A percentile compares a stretch with the other conserved stretches of the same genome.
phyloP scores from a whole-genome alignment of 192 early-diverging fungal genomes.

The Diversispora epigaea region DNA sequence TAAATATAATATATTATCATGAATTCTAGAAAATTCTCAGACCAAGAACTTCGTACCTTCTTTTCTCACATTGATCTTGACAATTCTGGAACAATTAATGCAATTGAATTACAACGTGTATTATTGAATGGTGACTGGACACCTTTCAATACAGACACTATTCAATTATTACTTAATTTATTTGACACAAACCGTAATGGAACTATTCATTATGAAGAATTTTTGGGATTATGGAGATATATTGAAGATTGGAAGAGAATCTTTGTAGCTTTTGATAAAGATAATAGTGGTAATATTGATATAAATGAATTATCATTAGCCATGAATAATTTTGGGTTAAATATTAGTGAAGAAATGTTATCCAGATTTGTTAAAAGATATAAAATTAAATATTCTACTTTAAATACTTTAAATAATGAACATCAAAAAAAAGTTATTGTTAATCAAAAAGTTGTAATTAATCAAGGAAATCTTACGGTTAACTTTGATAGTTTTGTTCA shows the following conservation, averaged over 20 bases:
- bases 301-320: slow-evolving; percentile 67
- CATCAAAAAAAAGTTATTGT: too few species aligned
- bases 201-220: slow-evolving; percentile 74
- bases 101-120: slow-evolving; percentile 1
- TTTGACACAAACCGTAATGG: slow-evolving; percentile 75
- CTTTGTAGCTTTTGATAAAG: slow-evolving; percentile 74
- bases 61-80: background rate
- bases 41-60: background rate
- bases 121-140: slow-evolving; percentile 60
- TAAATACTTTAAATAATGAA: too few species aligned
- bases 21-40: background rate
- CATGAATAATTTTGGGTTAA: slow-evolving; percentile 71
- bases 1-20: background rate
- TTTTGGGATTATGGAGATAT: slow-evolving; percentile 72
- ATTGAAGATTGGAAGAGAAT: slow-evolving; percentile 83
- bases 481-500: slow-evolving; percentile 69
- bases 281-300: slow-evolving; percentile 74
- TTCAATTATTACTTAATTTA: slow-evolving; percentile 73
- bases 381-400: too few species aligned
- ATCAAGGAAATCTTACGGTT: slow-evolving; percentile 31
- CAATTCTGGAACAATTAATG: background rate
- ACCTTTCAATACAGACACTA: slow-evolving; percentile 76
- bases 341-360: slow-evolving; percentile 50
- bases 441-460: too few species aligned
- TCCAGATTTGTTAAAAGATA: too few species aligned